phyloP scores from a whole-genome alignment of 805 yeast species.

The Candida maltosa region DNA sequence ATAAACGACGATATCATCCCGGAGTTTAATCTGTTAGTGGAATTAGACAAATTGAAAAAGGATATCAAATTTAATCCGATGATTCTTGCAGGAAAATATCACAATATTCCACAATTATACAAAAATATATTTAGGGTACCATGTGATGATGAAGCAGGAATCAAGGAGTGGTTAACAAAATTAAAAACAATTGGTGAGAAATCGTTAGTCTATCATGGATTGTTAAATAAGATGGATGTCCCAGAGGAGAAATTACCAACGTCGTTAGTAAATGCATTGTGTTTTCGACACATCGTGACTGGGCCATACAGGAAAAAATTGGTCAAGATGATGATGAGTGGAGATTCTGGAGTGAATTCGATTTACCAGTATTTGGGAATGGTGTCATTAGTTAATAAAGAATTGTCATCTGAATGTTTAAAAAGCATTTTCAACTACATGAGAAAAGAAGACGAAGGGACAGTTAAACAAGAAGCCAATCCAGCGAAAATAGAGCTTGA shows the following conservation, averaged over 20 bases:
- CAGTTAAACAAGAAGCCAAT: background rate
- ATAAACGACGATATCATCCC: too few species aligned
- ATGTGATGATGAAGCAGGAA: conserved; percentile 1
- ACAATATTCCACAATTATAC: background rate
- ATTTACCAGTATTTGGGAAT: conserved; percentile 5
- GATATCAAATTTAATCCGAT: conserved; percentile 1
- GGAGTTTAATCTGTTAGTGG: background rate
- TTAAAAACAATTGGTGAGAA: conserved; percentile 2
- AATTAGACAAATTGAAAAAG: background rate
- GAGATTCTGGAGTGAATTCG: background rate
- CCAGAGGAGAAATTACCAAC: too few species aligned
- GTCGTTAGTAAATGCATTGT: background rate
- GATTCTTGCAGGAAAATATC: conserved; percentile 4
- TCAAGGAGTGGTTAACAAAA: background rate
- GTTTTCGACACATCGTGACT: conserved; percentile 1
- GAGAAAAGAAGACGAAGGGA: background rate
- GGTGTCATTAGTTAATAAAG: conserved; percentile 2
- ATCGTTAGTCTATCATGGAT: conserved; percentile 1
- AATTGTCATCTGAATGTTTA: background rate
- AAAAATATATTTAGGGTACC: background rate
- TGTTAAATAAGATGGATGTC: background rate
- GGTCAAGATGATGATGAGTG: background rate
- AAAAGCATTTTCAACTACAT: background rate
- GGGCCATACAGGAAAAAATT: background rate
- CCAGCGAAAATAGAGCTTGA: background rate